These are phyloP conservation scores for Thoreauomyces humboldtii DNA, from an alignment of 192 early-diverging fungal genomes.

Conservation along the genomic window DNA sequence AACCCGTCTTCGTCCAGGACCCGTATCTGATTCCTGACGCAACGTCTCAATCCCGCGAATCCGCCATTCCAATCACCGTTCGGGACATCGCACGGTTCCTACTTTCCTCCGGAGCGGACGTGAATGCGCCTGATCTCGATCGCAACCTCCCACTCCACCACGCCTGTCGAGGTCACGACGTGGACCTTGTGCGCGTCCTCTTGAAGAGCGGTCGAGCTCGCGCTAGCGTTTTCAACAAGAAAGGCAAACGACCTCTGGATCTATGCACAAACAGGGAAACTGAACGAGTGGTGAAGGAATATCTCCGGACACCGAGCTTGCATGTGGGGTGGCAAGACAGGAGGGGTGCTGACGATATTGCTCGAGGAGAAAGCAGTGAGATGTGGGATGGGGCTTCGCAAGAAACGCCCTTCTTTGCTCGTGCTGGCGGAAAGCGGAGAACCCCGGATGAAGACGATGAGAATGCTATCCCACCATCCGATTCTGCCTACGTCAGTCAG, in stretches of 20 bases:
- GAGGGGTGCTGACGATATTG: background rate
- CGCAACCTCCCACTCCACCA: conserved; percentile 22
- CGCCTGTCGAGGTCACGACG: background rate
- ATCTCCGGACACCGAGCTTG: background rate
- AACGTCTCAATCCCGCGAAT: background rate
- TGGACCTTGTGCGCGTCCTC: conserved; percentile 4
- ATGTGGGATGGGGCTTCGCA: background rate
- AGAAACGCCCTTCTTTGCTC: no score
- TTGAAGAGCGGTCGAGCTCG: conserved; percentile 5
- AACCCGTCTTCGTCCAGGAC: background rate
- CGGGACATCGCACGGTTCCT: conserved; percentile 14
- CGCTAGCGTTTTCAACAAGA: conserved; percentile 9
- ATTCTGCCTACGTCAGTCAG: background rate
- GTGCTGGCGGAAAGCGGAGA: background rate
- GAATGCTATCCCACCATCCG: background rate
- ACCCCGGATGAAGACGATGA: background rate
- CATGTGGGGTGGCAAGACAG: background rate
- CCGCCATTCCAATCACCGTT: background rate
- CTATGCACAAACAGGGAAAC: background rate
- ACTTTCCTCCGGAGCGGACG: conserved; percentile 7
- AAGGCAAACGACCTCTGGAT: conserved; percentile 11
- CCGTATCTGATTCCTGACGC: background rate
- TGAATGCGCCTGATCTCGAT: conserved; percentile 9
- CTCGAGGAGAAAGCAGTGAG: background rate
- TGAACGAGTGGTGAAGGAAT: background rate